These are phyloP conservation scores for Plectosphaerella sp. DNA, from an alignment of 2,329 filamentous ascomycete species.

Conservation along the genomic window DNA sequence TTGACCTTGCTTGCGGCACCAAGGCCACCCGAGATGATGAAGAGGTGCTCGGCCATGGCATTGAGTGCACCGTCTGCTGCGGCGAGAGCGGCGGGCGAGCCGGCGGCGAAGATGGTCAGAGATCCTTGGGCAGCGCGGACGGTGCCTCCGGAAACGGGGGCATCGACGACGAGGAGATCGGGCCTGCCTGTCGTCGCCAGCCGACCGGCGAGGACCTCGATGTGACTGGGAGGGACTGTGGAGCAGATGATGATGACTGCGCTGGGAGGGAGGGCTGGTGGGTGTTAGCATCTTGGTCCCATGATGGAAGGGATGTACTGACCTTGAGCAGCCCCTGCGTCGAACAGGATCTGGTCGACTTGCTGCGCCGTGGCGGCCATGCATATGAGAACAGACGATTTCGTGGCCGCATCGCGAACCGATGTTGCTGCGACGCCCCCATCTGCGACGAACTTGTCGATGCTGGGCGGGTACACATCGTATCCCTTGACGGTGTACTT, in stretches of 20 bases:
- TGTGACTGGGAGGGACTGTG: conserved; percentile 26
- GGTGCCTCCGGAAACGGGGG: conserved; percentile 67
- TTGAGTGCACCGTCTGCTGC: conserved; percentile 49
- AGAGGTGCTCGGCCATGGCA: conserved; percentile 54
- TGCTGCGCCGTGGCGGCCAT: conserved; percentile 31
- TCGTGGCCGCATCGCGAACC: conserved; percentile 19
- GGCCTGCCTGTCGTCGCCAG: conserved; percentile 6
- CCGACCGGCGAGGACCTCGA: conserved; percentile 7
- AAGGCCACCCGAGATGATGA: conserved; percentile 41
- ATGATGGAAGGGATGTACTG: background rate
- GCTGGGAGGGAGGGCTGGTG: conserved; percentile 7
- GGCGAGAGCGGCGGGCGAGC: conserved; percentile 41
- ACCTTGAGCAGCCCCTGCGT: conserved; percentile 18
- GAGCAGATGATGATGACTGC: conserved; percentile 23
- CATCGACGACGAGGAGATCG: conserved; percentile 52
- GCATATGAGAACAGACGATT: conserved; percentile 24
- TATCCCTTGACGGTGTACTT: conserved; percentile 23
- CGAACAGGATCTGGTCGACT: conserved; percentile 25
- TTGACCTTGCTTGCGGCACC: conserved; percentile 50
- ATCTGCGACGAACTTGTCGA: conserved; percentile 21
- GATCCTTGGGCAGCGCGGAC: conserved; percentile 66
- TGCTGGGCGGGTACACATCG: conserved; percentile 21
- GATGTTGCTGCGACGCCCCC: conserved; percentile 14
- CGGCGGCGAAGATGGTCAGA: conserved; percentile 61
- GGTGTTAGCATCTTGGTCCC: background rate